Conservation (phyloP, 306 rosid genomes). For the Neltuma alba region DNA sequence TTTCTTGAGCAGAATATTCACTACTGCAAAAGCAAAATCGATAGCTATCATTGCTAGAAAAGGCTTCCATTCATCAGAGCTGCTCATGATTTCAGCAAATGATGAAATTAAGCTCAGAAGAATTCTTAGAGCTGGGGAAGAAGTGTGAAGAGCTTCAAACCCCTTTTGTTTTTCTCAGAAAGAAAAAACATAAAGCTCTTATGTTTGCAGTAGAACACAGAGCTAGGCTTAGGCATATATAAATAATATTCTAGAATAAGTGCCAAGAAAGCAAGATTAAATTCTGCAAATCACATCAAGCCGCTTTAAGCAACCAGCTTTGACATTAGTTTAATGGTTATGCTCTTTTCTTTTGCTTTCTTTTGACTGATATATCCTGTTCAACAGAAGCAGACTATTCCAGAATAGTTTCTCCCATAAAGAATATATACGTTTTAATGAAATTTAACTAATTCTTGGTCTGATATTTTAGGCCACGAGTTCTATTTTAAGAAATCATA, state of each 20-base stretch:
- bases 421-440: background rate
- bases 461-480: conserved; percentile 45
- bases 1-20: conserved; percentile 88
- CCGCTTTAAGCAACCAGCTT: conserved; percentile 72
- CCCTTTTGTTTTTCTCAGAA: background rate
- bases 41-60: conserved; percentile 77
- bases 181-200: background rate
- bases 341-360: conserved; percentile 48
- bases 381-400: conserved; percentile 38
- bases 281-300: conserved; percentile 69
- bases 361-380: conserved; percentile 55
- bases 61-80: conserved; percentile 79
- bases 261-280: conserved; percentile 86
- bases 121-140: conserved; percentile 22
- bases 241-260: conserved; percentile 55
- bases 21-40: conserved; percentile 69
- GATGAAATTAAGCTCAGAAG: conserved; percentile 26
- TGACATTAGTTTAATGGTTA: conserved; percentile 46
- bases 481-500: conserved; percentile 37
- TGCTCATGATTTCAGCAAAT: conserved; percentile 36
- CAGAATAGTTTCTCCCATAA: background rate
- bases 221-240: conserved; percentile 40
- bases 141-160: conserved; percentile 19
- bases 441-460: background rate
- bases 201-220: conserved; percentile 26